Conservation (phyloP, 331 rosid genomes). For the Saraca asoca region DNA sequence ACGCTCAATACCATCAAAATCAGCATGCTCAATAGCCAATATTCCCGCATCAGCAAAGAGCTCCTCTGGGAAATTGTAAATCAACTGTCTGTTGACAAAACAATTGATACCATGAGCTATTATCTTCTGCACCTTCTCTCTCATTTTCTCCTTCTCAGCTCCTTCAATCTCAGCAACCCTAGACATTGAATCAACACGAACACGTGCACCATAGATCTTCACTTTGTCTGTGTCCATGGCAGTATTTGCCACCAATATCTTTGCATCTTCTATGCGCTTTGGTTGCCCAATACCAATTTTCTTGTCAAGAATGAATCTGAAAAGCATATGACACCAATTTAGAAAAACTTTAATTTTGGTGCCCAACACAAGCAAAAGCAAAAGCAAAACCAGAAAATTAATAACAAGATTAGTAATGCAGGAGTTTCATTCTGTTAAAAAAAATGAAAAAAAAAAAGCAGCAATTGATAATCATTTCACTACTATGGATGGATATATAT, state of each 20-base stretch:
- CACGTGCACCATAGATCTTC: slow-evolving; percentile 93
- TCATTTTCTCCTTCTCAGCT: slow-evolving; percentile 94
- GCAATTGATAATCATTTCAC: slow-evolving; percentile 5
- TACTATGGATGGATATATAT: too few species aligned
- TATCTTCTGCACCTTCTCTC: slow-evolving; percentile 93
- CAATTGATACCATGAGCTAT: slow-evolving; percentile 92
- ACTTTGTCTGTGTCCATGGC: slow-evolving; percentile 99
- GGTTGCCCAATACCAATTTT: slow-evolving; percentile 99
- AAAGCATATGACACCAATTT: slow-evolving; percentile 21
- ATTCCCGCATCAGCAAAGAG: slow-evolving; percentile 98
- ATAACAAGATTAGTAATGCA: background rate
- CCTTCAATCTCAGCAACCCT: slow-evolving; percentile 92
- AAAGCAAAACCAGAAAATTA: slow-evolving; percentile 6
- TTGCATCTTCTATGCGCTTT: slow-evolving; percentile 89
- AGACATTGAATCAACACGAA: slow-evolving; percentile 94
- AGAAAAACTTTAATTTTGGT: slow-evolving; percentile 24
- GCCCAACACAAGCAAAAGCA: slow-evolving; percentile 1
- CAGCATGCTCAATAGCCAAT: slow-evolving; percentile 98
- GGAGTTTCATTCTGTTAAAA: background rate
- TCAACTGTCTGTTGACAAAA: slow-evolving; percentile 88
- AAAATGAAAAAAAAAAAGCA: too few species aligned
- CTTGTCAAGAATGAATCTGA: slow-evolving; percentile 97
- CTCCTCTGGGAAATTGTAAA: slow-evolving; percentile 96
- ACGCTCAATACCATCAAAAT: slow-evolving; percentile 97
- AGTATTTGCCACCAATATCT: slow-evolving; percentile 90